These are phyloP conservation scores for Solanum chiquidenum DNA, from an alignment of 257 asterid species.

Conservation along the genomic window DNA sequence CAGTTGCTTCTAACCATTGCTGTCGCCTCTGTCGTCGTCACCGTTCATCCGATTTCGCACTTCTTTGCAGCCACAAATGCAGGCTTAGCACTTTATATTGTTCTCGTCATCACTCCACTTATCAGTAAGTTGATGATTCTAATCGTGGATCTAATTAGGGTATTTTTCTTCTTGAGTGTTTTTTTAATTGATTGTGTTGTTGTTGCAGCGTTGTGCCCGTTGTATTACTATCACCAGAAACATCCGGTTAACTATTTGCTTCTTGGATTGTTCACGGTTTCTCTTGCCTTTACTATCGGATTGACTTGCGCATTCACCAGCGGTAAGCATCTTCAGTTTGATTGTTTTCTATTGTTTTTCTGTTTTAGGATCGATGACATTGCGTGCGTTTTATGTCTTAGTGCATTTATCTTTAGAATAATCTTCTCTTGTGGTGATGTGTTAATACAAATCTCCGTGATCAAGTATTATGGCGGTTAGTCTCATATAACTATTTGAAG, in stretches of 20 bases:
- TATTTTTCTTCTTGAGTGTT: neutral
- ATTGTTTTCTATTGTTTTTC: neutral
- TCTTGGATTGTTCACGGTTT: conserved; percentile 60
- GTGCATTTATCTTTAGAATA: neutral
- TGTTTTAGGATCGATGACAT: neutral
- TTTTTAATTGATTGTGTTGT: neutral
- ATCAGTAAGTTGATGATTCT: conserved; percentile 22
- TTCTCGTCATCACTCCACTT: conserved; percentile 46
- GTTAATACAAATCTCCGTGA: neutral
- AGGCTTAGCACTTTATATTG: conserved; percentile 52
- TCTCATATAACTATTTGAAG: neutral
- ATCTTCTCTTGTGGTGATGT: neutral
- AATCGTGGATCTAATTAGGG: neutral
- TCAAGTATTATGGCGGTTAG: neutral
- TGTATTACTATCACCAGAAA: conserved; percentile 59
- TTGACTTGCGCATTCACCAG: conserved; percentile 66
- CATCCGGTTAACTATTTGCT: conserved; percentile 76
- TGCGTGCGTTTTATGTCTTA: neutral
- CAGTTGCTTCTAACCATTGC: conserved; percentile 65
- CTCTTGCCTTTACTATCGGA: conserved; percentile 69
- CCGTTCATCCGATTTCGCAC: conserved; percentile 31
- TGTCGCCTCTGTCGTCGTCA: conserved; percentile 45
- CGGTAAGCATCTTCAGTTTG: conserved; percentile 27
- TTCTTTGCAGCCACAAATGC: conserved; percentile 45
- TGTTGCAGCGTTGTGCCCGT: conserved; percentile 58